Percentiles rank a stretch among this genome's conserved stretches.
phyloP scores from a whole-genome alignment of 106 monocot species.

The Narthecium ossifragum region DNA sequence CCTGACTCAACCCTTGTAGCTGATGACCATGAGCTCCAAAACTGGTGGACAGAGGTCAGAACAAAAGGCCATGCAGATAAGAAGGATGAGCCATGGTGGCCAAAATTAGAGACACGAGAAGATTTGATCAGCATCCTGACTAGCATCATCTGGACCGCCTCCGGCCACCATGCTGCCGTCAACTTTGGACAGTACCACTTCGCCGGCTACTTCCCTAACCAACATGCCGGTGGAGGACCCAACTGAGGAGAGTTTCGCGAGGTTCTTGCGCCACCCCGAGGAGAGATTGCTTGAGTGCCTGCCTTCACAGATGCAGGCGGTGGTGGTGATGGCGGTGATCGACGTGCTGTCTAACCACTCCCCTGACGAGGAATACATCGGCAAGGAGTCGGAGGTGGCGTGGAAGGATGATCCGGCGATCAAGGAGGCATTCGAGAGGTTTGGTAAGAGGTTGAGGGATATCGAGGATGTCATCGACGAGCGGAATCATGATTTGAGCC shows the following conservation, averaged over 20 bases:
- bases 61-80: slow-evolving; percentile 73
- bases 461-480: slow-evolving; percentile 55
- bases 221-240: slow-evolving; percentile 58
- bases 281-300: slow-evolving; percentile 17
- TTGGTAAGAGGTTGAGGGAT: slow-evolving; percentile 42
- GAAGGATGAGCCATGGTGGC: slow-evolving; percentile 85
- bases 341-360: slow-evolving; percentile 73
- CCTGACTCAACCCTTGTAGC: slow-evolving; percentile 6
- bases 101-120: slow-evolving; percentile 17
- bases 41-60: slow-evolving; percentile 59
- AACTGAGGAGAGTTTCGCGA: slow-evolving; percentile 1
- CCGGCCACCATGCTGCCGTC: slow-evolving; percentile 80
- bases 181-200: slow-evolving; percentile 93
- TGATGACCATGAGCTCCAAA: slow-evolving; percentile 59
- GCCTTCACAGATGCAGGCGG: slow-evolving; percentile 54
- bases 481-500: slow-evolving; percentile 32
- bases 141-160: slow-evolving; percentile 66
- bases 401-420: slow-evolving; percentile 38
- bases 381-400: slow-evolving; percentile 26
- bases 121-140: slow-evolving; percentile 35
- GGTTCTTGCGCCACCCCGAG: slow-evolving; percentile 44
- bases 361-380: slow-evolving; percentile 82
- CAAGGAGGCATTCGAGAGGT: slow-evolving; percentile 40
- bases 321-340: slow-evolving; percentile 40
- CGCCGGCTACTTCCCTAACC: slow-evolving; percentile 61